A percentile compares a stretch with the other conserved stretches of the same genome.
These are phyloP conservation scores for Pyrenophora graminea DNA, from an alignment of 2,329 filamentous ascomycete genomes.

Conservation along the genomic window DNA sequence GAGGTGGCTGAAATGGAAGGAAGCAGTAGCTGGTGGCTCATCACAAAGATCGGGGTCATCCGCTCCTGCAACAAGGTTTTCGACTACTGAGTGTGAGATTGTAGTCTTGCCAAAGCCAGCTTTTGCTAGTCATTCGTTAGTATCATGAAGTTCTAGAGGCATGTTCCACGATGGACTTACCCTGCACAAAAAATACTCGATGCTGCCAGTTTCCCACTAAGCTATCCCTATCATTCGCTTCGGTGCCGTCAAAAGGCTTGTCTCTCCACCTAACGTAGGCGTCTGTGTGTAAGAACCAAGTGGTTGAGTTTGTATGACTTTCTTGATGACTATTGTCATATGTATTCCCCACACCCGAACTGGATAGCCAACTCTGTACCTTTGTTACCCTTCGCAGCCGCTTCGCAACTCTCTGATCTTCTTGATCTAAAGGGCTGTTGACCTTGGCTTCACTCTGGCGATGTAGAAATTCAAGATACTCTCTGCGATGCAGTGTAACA, in stretches of 20 bases:
- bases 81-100: conserved; percentile 29
- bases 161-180: conserved; percentile 11
- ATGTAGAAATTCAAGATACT: conserved; percentile 28
- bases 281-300: conserved; percentile 31
- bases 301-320: conserved; percentile 22
- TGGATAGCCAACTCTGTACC: conserved; percentile 32
- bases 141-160: not conserved
- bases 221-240: conserved; percentile 23
- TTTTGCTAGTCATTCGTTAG: conserved; percentile 26
- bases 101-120: conserved; percentile 38
- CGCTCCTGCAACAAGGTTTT: conserved; percentile 26
- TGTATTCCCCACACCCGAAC: conserved; percentile 12
- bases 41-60: conserved; percentile 31
- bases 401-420: conserved; percentile 27
- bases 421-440: conserved; percentile 12
- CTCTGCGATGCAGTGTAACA: conserved; percentile 22
- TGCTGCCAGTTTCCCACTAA: conserved; percentile 31
- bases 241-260: conserved; percentile 20
- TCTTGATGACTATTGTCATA: conserved; percentile 15
- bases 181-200: conserved; percentile 38
- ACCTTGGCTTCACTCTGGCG: conserved; percentile 11
- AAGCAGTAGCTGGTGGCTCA: conserved; percentile 27
- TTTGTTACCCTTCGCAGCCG: conserved; percentile 33
- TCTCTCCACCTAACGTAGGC: conserved; percentile 35
- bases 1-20: conserved; percentile 30